Conservation (phyloP, 768 basidiomycete species). For the Auriculariales sp. region DNA sequence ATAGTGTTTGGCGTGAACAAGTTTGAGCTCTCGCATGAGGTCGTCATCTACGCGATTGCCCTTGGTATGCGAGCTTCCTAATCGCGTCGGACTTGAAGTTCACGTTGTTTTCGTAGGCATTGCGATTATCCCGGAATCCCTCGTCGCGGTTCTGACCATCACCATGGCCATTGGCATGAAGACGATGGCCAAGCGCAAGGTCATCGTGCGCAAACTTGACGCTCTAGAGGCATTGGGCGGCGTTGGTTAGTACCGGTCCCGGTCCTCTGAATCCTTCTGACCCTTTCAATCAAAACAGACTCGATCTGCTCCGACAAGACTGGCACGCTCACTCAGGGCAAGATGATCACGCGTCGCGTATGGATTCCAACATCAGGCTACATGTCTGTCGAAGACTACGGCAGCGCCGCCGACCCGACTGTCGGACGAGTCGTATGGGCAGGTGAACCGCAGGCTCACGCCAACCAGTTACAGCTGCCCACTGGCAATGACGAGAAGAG, state of each 20-base stretch:
- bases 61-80: constrained; percentile 19
- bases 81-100: not conserved
- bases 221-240: constrained; percentile 48
- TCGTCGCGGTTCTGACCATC: constrained; percentile 34
- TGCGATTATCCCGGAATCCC: constrained; percentile 20
- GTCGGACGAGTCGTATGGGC: constrained; percentile 2
- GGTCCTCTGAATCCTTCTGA: no score
- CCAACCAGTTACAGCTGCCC: no score
- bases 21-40: not conserved
- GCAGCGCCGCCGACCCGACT: constrained; percentile 12
- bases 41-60: constrained; percentile 4
- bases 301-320: constrained; percentile 51
- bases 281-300: no score
- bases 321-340: constrained; percentile 24
- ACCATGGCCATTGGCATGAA: constrained; percentile 45
- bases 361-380: constrained; percentile 13
- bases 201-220: constrained; percentile 48
- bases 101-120: constrained; percentile 18
- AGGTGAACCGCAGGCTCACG: not conserved
- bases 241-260: no score
- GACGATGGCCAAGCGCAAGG: constrained; percentile 41
- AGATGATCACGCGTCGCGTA: constrained; percentile 21
- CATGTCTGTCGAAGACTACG: constrained; percentile 12
- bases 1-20: constrained; percentile 9
- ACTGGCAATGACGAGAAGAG: not conserved